Conservation (phyloP, 2,329 filamentous ascomycete species). For the Endothia cerciana region DNA sequence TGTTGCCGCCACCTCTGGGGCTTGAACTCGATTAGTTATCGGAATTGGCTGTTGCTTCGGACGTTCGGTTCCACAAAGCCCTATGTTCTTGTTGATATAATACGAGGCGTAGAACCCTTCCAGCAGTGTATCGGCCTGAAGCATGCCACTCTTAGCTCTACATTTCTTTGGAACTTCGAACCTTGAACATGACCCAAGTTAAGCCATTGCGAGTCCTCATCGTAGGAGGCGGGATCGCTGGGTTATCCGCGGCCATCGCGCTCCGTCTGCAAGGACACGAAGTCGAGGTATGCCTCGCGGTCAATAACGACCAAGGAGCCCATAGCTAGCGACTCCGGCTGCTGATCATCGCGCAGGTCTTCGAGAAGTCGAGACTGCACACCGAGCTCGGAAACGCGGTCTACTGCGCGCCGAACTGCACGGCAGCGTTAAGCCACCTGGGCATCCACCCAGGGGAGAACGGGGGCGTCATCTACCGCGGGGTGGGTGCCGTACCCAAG, state of each 20-base stretch:
- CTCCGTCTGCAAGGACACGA: constrained; percentile 24
- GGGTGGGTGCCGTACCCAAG: constrained; percentile 1
- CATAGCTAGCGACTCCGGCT: neutral
- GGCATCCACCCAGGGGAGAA: constrained; percentile 15
- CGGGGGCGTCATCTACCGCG: constrained; percentile 14
- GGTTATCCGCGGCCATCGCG: constrained; percentile 24
- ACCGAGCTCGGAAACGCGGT: constrained; percentile 22
- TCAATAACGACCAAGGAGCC: neutral
- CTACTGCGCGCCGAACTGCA: constrained; percentile 28
- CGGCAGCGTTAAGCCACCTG: constrained; percentile 20
- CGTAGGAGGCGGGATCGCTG: constrained; percentile 25
- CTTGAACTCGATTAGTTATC: too few species aligned
- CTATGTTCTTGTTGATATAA: too few species aligned
- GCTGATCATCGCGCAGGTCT: constrained; percentile 11
- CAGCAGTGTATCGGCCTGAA: neutral
- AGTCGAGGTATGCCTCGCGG: constrained; percentile 18
- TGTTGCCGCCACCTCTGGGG: too few species aligned
- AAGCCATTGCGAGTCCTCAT: constrained; percentile 19
- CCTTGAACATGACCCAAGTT: constrained; percentile 1
- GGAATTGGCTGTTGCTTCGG: too few species aligned
- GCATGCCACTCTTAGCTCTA: neutral
- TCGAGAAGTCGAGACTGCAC: constrained; percentile 24
- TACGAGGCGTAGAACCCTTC: neutral
- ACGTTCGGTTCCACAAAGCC: too few species aligned
- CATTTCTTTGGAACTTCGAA: neutral